These are phyloP conservation scores for Aeschynomene evenia DNA, from an alignment of 306 rosid species.

Conservation along the genomic window DNA sequence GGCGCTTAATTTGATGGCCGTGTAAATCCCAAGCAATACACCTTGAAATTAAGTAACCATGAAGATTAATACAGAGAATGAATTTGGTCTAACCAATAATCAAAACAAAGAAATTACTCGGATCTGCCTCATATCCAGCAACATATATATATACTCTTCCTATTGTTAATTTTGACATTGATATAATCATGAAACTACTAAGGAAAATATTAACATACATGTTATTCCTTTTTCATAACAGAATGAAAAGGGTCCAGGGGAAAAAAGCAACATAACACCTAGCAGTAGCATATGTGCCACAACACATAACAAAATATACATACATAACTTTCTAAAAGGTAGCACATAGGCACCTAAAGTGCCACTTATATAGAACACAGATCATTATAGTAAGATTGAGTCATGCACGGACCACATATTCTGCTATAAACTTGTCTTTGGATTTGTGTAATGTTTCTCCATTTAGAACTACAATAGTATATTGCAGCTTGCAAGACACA, in stretches of 20 bases:
- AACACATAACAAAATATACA: neutral
- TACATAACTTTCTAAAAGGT: slow-evolving; percentile 15
- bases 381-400: neutral
- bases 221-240: slow-evolving; percentile 3
- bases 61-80: too few relatives aligned
- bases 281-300: slow-evolving; percentile 7
- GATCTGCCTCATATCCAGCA: too few relatives aligned
- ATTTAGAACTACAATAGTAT: neutral
- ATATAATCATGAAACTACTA: too few relatives aligned
- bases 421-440: neutral
- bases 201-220: neutral
- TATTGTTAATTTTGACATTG: too few relatives aligned
- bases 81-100: too few relatives aligned
- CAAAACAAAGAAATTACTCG: too few relatives aligned
- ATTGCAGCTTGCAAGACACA: neutral
- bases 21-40: too few relatives aligned
- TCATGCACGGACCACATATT: slow-evolving; percentile 23
- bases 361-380: slow-evolving; percentile 1
- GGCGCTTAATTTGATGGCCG: too few relatives aligned
- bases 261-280: slow-evolving; percentile 17
- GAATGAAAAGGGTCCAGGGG: neutral
- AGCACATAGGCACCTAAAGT: neutral
- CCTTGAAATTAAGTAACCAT: too few relatives aligned
- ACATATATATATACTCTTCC: too few relatives aligned
- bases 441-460: neutral